Conservation (phyloP, 1,284 basidiomycete genomes). For the Ceraceosorus bombacis region DNA sequence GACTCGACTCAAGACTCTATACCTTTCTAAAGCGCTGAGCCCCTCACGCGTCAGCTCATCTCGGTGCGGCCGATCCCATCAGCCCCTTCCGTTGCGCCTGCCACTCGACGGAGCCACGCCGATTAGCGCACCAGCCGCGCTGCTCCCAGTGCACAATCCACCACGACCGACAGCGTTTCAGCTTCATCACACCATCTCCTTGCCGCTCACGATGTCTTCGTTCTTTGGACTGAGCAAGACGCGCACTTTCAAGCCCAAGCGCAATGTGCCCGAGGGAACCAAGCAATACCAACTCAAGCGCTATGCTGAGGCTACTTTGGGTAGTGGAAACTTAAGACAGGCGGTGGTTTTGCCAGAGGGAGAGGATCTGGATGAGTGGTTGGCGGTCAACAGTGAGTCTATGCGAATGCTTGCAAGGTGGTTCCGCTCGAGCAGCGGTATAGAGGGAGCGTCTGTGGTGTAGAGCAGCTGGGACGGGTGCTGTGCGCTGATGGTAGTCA, state of each 20-base stretch:
- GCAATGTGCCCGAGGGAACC: constrained; percentile 88
- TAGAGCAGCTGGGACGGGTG: not conserved
- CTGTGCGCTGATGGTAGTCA: not conserved
- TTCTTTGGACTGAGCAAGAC: constrained; percentile 56
- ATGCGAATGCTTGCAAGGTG: constrained; percentile 11
- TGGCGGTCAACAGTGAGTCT: constrained; percentile 44
- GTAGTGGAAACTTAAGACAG: constrained; percentile 50
- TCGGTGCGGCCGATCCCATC: no score
- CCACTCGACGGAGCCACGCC: no score
- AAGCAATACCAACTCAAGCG: constrained; percentile 95
- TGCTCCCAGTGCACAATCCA: no score
- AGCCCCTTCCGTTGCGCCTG: no score
- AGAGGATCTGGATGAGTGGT: constrained; percentile 46
- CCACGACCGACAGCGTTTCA: no score
- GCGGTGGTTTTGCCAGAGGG: constrained; percentile 45
- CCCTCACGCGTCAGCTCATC: no score
- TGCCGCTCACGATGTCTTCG: no score
- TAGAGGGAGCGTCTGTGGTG: not conserved
- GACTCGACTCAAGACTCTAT: no score
- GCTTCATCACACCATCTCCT: no score
- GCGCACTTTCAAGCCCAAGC: constrained; percentile 90
- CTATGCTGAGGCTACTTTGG: constrained; percentile 92
- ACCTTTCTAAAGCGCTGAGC: no score
- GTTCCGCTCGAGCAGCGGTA: constrained; percentile 50
- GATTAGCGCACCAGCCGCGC: no score